phyloP scores from a whole-genome alignment of 1,139 yeast species.

The Magnusiomyces magnusii region DNA sequence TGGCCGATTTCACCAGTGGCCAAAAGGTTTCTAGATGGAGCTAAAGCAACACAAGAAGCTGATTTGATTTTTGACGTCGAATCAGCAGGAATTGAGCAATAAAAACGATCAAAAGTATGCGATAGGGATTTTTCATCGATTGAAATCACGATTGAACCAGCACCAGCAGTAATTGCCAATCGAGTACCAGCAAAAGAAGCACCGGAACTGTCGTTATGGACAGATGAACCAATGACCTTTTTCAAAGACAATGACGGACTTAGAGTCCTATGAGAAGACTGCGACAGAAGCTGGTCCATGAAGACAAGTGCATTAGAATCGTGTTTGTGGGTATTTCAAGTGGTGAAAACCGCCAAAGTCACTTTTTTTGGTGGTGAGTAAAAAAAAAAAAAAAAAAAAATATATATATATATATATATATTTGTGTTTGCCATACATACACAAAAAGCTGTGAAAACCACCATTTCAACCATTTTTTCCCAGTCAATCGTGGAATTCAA shows the following conservation, averaged over 20 bases:
- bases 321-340: background rate
- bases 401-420: too few relatives aligned
- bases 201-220: constrained; percentile 32
- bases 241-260: constrained; percentile 8
- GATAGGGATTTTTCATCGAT: constrained; percentile 4
- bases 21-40: constrained; percentile 45
- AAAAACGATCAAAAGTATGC: constrained; percentile 5
- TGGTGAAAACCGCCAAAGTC: background rate
- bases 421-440: too few relatives aligned
- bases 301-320: background rate
- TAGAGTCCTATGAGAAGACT: background rate
- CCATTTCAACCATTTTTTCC: background rate
- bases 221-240: constrained; percentile 39
- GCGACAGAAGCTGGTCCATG: background rate
- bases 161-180: constrained; percentile 58
- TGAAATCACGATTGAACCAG: constrained; percentile 52
- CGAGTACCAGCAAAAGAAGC: constrained; percentile 38
- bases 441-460: too few relatives aligned
- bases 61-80: constrained; percentile 39
- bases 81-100: constrained; percentile 19
- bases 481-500: too few relatives aligned
- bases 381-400: too few relatives aligned
- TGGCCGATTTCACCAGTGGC: constrained; percentile 67
- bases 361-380: background rate
- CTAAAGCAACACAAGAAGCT: constrained; percentile 48